A percentile compares a stretch with the other conserved stretches of the same genome.
phyloP scores from a whole-genome alignment of 164 flowering plant genomes.

The Akebia trifoliata region DNA sequence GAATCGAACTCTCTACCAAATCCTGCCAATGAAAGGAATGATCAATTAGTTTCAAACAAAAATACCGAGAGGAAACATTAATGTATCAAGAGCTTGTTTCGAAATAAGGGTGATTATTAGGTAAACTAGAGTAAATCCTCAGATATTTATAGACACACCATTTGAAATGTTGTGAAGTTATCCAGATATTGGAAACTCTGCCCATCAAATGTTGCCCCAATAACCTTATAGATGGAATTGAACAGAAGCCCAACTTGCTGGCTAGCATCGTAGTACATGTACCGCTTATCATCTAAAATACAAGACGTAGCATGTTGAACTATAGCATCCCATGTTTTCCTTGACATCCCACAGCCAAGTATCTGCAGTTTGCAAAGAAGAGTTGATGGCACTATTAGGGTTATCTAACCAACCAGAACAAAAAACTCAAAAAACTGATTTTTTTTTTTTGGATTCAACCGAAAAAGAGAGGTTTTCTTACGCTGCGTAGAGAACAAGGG shows the following conservation, averaged over 20 bases:
- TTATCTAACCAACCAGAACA: background rate
- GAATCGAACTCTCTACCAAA: slow-evolving; percentile 43
- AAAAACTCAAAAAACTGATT: background rate
- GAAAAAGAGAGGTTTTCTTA: slow-evolving; percentile 27
- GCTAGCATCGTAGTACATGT: slow-evolving; percentile 15
- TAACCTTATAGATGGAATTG: slow-evolving; percentile 44
- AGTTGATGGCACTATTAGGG: slow-evolving; percentile 1
- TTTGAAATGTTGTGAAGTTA: slow-evolving; percentile 24
- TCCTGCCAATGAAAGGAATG: slow-evolving; percentile 25
- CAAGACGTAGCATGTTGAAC: slow-evolving; percentile 49
- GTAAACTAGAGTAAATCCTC: background rate
- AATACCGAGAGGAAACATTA: background rate
- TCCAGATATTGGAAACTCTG: slow-evolving; percentile 24
- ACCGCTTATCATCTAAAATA: slow-evolving; percentile 28
- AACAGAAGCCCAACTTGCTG: slow-evolving; percentile 31
- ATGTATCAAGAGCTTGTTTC: background rate
- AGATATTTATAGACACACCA: slow-evolving; percentile 29
- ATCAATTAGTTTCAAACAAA: background rate
- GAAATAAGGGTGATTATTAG: background rate
- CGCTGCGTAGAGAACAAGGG: slow-evolving; percentile 31
- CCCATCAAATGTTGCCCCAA: slow-evolving; percentile 46
- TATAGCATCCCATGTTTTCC: slow-evolving; percentile 49
- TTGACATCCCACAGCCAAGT: slow-evolving; percentile 32
- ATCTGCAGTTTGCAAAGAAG: slow-evolving; percentile 30
- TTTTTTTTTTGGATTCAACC: background rate